Evolutionary conservation across 108 stramenopile species (phyloP).

Genomic region (Skeletonema menzelii): DNA sequence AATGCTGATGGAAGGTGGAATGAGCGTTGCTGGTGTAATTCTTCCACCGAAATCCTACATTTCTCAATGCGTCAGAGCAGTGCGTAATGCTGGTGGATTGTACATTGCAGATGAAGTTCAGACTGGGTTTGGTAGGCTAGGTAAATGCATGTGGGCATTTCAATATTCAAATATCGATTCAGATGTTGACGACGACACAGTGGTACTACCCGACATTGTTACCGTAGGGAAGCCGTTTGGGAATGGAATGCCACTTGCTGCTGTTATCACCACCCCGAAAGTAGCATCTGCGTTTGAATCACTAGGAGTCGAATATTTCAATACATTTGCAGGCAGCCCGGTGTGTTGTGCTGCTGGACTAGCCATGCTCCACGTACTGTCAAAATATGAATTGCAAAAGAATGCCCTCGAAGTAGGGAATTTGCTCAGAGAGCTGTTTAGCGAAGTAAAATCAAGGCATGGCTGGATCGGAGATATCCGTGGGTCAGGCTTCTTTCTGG

Average conservation of each 20-base stretch:
- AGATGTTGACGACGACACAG: slow-evolving; percentile 23
- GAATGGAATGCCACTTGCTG: slow-evolving; percentile 96
- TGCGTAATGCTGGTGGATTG: slow-evolving; percentile 88
- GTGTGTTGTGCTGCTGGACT: slow-evolving; percentile 89
- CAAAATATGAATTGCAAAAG: slow-evolving; percentile 72
- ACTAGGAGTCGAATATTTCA: slow-evolving; percentile 94
- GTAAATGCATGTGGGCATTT: slow-evolving; percentile 92
- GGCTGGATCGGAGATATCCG: slow-evolving; percentile 90
- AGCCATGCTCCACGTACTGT: slow-evolving; percentile 84
- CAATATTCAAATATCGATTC: slow-evolving; percentile 57
- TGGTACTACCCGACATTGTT: slow-evolving; percentile 95
- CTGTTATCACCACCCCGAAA: slow-evolving; percentile 75
- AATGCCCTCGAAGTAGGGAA: slow-evolving; percentile 78
- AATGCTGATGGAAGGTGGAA: slow-evolving; percentile 89
- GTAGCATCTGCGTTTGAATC: slow-evolving; percentile 84
- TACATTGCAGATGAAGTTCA: slow-evolving; percentile 98
- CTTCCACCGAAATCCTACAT: slow-evolving; percentile 86
- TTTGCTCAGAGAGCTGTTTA: slow-evolving; percentile 61
- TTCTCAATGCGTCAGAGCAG: slow-evolving; percentile 57
- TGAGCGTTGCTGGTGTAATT: slow-evolving; percentile 91
- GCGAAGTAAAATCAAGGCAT: slow-evolving; percentile 35
- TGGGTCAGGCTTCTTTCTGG: slow-evolving; percentile 93
- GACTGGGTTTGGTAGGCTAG: slow-evolving; percentile 93
- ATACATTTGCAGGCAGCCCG: slow-evolving; percentile 95
- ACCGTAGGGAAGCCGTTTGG: slow-evolving; percentile 97